Base-by-base conservation (phyloP, 768 basidiomycete genomes). In the Boletus coccyginus region DNA sequence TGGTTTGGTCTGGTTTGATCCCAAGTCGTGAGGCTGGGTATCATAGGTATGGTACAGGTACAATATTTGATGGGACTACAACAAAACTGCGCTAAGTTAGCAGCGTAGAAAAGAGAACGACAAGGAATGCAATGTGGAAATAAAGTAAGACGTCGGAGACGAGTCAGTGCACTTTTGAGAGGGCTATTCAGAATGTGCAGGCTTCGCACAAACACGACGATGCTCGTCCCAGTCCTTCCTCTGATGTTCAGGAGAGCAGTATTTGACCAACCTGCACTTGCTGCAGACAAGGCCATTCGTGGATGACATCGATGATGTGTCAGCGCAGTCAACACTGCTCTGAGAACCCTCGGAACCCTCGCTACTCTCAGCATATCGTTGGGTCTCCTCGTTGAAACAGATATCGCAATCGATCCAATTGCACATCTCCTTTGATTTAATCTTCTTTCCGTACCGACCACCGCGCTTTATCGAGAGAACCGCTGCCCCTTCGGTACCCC, bases 331-430 rank as follows among this genome's bases (percentile, higher is more conserved):
- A 24, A 64, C 68, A 56, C 76, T 77, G 53, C 73, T 75, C 51
- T 78, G 77, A 38, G 78, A 78, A 29, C 74, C 76, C 56, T 78
- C 78, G 35, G 80, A 80, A 41, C 75, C 74, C 58, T 78, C 78
- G 43, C 70, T 76, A 57, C 75, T 75, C 43, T 72, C 74, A 3
- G 66, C 64, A 39, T 68, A 65, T 44, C 62, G 62, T 40, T 48
- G 68, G 14, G 29, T 50, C 33, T 80, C 78, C 46, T 81, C 82
- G 51, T 74, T 73, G 63, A 90, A 90, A 56, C 76, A 77, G 35
- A 83, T 75, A 58, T 81, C 75, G 64, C 88, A 90, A 62, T 88
- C 87, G 52, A 89, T 85, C 88, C 88, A 90, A 63, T 90, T 90
- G 71, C 88, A 90, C 86, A 90, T 88, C 68, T 86, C 82, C 58